phyloP scores from a whole-genome alignment of 2,329 filamentous ascomycete genomes.

The Uncinocarpus reesii region DNA sequence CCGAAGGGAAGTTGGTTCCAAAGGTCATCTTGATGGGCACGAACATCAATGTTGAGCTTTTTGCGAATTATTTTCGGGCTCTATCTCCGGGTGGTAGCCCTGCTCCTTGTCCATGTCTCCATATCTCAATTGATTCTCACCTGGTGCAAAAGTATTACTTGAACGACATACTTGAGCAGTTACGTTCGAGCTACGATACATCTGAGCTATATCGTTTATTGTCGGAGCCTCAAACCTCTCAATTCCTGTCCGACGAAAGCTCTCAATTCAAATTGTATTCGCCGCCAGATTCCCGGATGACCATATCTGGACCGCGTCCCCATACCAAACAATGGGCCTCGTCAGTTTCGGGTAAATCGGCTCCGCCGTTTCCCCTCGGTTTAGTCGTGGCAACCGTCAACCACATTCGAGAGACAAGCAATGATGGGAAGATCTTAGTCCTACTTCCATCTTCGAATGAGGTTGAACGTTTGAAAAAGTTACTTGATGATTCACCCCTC shows the following conservation, averaged over 20 bases:
- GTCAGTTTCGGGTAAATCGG: background rate
- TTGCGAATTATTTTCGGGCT: slow-evolving; percentile 37
- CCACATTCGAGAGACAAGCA: background rate
- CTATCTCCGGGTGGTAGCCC: slow-evolving; percentile 21
- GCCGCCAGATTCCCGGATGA: no score
- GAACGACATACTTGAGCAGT: slow-evolving; percentile 29
- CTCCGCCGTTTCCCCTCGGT: background rate
- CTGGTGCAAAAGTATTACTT: slow-evolving; percentile 37
- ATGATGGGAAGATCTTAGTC: background rate
- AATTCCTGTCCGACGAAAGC: slow-evolving; percentile 15
- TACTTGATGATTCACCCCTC: background rate
- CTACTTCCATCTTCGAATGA: background rate
- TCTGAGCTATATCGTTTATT: slow-evolving; percentile 19
- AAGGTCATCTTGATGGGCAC: slow-evolving; percentile 43
- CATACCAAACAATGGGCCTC: no score
- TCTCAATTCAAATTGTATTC: background rate
- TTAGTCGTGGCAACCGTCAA: background rate
- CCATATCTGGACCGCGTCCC: no score
- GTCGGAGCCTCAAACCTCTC: slow-evolving; percentile 20
- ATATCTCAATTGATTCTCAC: slow-evolving; percentile 34
- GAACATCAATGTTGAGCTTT: slow-evolving; percentile 38
- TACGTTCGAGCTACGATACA: slow-evolving; percentile 21
- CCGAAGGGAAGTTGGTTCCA: slow-evolving; percentile 28
- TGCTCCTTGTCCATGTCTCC: background rate
- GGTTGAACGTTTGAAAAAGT: background rate